phyloP scores from a whole-genome alignment of 2,329 filamentous ascomycete species.

The Penicillium sumatraense region DNA sequence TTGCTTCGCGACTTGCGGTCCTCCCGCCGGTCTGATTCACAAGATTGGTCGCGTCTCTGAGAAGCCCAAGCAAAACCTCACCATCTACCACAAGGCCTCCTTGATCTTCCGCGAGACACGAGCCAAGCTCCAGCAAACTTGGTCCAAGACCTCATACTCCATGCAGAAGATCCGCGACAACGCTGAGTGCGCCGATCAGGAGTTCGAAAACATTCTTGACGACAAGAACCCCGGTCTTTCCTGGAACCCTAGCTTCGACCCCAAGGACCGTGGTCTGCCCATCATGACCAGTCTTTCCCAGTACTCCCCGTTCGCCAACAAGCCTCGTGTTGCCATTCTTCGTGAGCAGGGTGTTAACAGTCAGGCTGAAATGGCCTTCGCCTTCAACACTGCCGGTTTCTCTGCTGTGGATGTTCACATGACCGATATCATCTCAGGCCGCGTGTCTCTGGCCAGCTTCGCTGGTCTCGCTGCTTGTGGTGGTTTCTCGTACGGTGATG shows the following conservation, averaged over 20 bases:
- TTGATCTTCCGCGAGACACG: conserved; percentile 73
- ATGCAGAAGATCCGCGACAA: conserved; percentile 94
- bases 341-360: conserved; percentile 96
- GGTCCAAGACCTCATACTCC: conserved; percentile 84
- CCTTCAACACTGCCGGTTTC: conserved; percentile 90
- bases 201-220: conserved; percentile 76
- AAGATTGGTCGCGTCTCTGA: conserved; percentile 79
- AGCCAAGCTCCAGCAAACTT: conserved; percentile 78
- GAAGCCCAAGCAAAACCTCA: conserved; percentile 72
- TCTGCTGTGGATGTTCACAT: conserved; percentile 93
- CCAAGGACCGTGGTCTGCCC: conserved; percentile 75
- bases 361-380: conserved; percentile 96
- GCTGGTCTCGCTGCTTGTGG: conserved; percentile 91
- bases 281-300: conserved; percentile 65
- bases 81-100: conserved; percentile 72
- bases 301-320: conserved; percentile 61
- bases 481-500: conserved; percentile 93
- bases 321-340: conserved; percentile 85
- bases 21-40: conserved; percentile 78
- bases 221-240: conserved; percentile 79
- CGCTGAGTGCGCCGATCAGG: conserved; percentile 80
- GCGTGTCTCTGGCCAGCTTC: conserved; percentile 80
- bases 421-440: conserved; percentile 82
- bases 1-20: conserved; percentile 89
- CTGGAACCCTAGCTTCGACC: conserved; percentile 81